These are phyloP conservation scores for Diaporthe citrichinensis DNA, from an alignment of 2,329 filamentous ascomycete genomes.

Conservation along the genomic window DNA sequence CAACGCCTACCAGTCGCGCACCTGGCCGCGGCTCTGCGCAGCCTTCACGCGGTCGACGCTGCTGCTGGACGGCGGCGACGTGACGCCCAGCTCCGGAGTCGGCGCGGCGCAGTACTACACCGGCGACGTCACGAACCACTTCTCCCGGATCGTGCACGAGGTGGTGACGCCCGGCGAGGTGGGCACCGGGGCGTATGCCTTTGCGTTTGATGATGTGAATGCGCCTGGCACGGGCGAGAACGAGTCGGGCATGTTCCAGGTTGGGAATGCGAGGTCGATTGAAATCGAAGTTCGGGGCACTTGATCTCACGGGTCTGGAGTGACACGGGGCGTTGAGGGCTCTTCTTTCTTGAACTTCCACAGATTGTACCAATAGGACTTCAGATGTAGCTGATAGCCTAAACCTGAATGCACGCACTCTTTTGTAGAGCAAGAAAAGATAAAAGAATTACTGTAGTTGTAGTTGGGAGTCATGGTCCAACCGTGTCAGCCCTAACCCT, in stretches of 20 bases:
- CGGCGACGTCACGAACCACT: conserved; percentile 65
- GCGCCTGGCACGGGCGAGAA: conserved; percentile 66
- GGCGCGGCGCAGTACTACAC: conserved; percentile 59
- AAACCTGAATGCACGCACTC: not conserved
- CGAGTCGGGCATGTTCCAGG: conserved; percentile 53
- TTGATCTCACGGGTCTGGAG: not conserved
- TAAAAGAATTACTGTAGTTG: no score
- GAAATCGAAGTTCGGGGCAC: conserved; percentile 31
- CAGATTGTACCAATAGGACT: not conserved
- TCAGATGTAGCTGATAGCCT: not conserved
- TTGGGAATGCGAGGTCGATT: conserved; percentile 23
- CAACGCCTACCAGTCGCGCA: conserved; percentile 54
- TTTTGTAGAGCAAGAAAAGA: not conserved
- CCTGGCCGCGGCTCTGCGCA: conserved; percentile 64
- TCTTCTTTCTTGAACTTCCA: not conserved
- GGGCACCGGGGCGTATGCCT: conserved; percentile 70
- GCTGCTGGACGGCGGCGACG: conserved; percentile 60
- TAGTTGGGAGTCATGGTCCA: no score
- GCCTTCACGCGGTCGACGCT: conserved; percentile 65
- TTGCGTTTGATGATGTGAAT: conserved; percentile 78
- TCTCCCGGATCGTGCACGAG: conserved; percentile 72
- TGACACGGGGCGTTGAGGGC: not conserved
- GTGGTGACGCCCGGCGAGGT: conserved; percentile 54
- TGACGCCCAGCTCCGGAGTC: conserved; percentile 57
- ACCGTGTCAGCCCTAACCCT: not conserved